phyloP scores from a whole-genome alignment of 2,329 filamentous ascomycete species.

The Hirsutella rhossiliensis region DNA sequence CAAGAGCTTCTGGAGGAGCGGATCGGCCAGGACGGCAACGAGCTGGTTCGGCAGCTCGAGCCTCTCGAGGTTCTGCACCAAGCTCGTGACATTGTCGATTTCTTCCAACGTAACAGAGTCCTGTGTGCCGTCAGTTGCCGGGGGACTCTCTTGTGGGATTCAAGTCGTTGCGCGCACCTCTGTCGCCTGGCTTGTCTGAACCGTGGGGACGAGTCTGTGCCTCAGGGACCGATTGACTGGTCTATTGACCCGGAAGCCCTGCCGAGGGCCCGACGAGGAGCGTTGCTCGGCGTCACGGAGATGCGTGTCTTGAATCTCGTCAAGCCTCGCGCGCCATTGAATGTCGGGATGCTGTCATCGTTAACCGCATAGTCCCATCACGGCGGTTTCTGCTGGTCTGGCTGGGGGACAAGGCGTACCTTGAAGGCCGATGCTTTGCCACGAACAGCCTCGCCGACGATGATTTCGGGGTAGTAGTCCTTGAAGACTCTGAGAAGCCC shows the following conservation, averaged over 20 bases:
- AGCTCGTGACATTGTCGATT: constrained; percentile 56
- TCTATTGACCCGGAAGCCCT: constrained; percentile 52
- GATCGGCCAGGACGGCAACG: constrained; percentile 63
- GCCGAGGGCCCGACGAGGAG: constrained; percentile 18
- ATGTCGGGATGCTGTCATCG: constrained; percentile 53
- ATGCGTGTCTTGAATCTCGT: constrained; percentile 51
- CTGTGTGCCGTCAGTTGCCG: constrained; percentile 20
- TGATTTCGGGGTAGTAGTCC: constrained; percentile 83
- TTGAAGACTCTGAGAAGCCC: constrained; percentile 75
- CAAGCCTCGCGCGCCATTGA: constrained; percentile 60
- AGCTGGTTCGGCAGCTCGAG: constrained; percentile 76
- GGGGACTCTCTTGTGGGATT: neutral
- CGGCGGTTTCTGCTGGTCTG: neutral
- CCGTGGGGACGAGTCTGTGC: constrained; percentile 44
- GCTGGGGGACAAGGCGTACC: constrained; percentile 19
- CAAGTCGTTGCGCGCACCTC: constrained; percentile 33
- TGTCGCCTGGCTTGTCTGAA: constrained; percentile 63
- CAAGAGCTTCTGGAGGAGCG: constrained; percentile 66
- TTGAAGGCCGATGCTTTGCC: constrained; percentile 52
- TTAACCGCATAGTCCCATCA: constrained; percentile 5
- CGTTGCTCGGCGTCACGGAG: constrained; percentile 32
- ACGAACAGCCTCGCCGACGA: constrained; percentile 55
- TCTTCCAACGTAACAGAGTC: constrained; percentile 62
- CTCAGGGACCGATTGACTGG: constrained; percentile 18
- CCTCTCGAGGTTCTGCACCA: constrained; percentile 62